Evolutionary conservation across 2,329 filamentous ascomycete species (phyloP).

Genomic region (Orbilia ellipsospora): DNA sequence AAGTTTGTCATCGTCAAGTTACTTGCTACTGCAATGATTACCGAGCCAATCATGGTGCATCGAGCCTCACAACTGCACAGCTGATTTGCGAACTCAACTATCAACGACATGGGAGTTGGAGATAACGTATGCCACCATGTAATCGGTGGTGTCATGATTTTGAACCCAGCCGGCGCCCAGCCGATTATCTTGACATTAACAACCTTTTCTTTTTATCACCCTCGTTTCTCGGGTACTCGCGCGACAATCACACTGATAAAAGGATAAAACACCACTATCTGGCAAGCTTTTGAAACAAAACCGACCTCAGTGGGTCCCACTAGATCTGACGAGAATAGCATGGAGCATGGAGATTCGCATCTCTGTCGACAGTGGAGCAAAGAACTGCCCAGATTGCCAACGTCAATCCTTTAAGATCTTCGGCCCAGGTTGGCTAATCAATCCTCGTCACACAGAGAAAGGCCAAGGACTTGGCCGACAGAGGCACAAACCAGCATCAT

Average conservation of each 20-base stretch:
- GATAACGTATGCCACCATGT: no score
- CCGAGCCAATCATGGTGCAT: slow-evolving; percentile 45
- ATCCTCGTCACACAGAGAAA: slow-evolving; percentile 10
- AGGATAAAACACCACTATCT: neutral
- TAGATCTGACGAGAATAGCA: slow-evolving; percentile 10
- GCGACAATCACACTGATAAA: slow-evolving; percentile 12
- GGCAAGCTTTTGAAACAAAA: neutral
- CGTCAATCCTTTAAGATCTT: slow-evolving; percentile 35
- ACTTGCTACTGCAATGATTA: slow-evolving; percentile 28
- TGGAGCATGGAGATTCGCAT: neutral
- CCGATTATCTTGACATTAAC: neutral
- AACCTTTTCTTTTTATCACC: slow-evolving; percentile 14
- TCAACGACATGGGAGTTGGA: slow-evolving; percentile 11
- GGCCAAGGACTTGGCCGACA: slow-evolving; percentile 17
- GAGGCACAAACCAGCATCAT: neutral
- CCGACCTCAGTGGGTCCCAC: slow-evolving; percentile 29
- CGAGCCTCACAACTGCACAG: slow-evolving; percentile 1
- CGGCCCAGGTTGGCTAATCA: neutral
- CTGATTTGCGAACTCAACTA: slow-evolving; percentile 21
- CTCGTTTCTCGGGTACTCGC: neutral
- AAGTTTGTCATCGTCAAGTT: slow-evolving; percentile 1
- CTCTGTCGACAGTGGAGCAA: neutral
- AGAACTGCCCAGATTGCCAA: neutral
- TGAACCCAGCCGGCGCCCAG: neutral
- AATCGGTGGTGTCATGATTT: slow-evolving; percentile 1